Percentiles rank a stretch among this genome's conserved stretches.
phyloP scores from a whole-genome alignment of 371 early-diverging fungal genomes.

The Rhizopus delemar region DNA sequence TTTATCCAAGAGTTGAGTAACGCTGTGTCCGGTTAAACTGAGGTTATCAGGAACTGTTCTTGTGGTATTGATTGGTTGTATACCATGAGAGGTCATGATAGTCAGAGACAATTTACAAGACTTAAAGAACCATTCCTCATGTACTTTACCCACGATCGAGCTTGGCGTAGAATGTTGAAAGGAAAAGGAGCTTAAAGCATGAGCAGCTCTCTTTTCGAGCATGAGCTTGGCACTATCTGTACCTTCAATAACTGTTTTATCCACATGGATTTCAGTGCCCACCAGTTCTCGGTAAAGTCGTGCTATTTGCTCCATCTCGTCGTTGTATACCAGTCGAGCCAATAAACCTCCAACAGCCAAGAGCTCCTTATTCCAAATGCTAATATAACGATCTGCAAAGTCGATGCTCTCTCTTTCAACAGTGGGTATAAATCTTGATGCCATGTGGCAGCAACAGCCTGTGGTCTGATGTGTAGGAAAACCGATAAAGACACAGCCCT shows the following conservation, averaged over 20 bases:
- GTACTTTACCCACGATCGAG: slow-evolving; percentile 61
- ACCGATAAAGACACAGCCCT: slow-evolving; percentile 88
- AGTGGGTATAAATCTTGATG: slow-evolving; percentile 88
- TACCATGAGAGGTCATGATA: slow-evolving; percentile 72
- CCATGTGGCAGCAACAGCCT: slow-evolving; percentile 81
- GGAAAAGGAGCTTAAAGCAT: slow-evolving; percentile 70
- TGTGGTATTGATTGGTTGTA: slow-evolving; percentile 51
- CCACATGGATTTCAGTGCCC: slow-evolving; percentile 30
- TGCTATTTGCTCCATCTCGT: slow-evolving; percentile 67
- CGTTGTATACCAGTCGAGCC: slow-evolving; percentile 77
- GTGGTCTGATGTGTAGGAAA: slow-evolving; percentile 93
- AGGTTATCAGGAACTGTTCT: slow-evolving; percentile 42
- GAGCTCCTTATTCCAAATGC: slow-evolving; percentile 84
- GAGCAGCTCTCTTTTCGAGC: slow-evolving; percentile 70
- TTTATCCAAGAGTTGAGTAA: slow-evolving; percentile 37
- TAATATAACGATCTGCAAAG: slow-evolving; percentile 84
- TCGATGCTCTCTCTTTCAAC: slow-evolving; percentile 90
- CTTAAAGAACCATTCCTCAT: slow-evolving; percentile 58
- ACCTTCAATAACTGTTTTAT: slow-evolving; percentile 29
- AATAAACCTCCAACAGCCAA: slow-evolving; percentile 74
- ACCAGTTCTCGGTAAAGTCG: slow-evolving; percentile 59
- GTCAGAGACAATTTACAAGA: slow-evolving; percentile 50
- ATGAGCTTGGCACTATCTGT: slow-evolving; percentile 40
- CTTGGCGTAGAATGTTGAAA: slow-evolving; percentile 78
- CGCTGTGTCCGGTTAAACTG: slow-evolving; percentile 11